phyloP scores from a whole-genome alignment of 139 green algal species.

The Diplosphaera chodatii region DNA sequence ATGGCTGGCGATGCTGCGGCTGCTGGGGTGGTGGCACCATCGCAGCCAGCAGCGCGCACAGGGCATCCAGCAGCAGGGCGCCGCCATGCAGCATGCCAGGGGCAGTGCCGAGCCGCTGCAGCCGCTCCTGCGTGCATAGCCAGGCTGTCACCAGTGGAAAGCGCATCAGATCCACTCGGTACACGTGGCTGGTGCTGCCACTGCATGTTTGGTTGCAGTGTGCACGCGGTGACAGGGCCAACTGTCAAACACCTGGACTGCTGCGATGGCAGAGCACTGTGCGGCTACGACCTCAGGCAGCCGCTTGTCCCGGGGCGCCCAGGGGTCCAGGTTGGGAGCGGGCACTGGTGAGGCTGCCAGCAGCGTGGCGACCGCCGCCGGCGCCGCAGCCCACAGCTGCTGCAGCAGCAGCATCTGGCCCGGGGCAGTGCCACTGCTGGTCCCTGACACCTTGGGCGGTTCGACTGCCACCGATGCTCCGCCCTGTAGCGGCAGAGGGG shows the following conservation, averaged over 20 bases:
- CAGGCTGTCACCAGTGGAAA: too few species aligned
- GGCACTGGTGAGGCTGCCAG: not conserved
- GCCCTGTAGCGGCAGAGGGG: not conserved
- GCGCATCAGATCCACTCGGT: too few species aligned
- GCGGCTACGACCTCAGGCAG: not conserved
- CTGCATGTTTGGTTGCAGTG: too few species aligned
- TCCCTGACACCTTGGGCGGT: too few species aligned
- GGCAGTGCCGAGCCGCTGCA: not conserved
- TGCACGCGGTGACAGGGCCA: too few species aligned
- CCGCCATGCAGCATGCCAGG: not conserved
- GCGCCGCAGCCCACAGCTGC: not conserved
- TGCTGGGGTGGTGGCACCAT: not conserved
- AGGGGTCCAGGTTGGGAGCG: not conserved
- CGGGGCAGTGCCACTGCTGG: too few species aligned
- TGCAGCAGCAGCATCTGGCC: constrained; percentile 1
- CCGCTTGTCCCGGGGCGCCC: not conserved
- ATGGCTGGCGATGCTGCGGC: too few species aligned
- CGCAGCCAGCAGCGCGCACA: not conserved
- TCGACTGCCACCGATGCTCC: too few species aligned
- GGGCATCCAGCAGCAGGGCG: not conserved
- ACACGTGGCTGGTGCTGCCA: too few species aligned
- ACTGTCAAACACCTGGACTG: not conserved
- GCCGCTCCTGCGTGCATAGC: not conserved
- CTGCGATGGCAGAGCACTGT: not conserved
- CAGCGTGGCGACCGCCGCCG: not conserved